phyloP scores from a whole-genome alignment of 1,284 basidiomycete genomes.

The Coniophora puteana region DNA sequence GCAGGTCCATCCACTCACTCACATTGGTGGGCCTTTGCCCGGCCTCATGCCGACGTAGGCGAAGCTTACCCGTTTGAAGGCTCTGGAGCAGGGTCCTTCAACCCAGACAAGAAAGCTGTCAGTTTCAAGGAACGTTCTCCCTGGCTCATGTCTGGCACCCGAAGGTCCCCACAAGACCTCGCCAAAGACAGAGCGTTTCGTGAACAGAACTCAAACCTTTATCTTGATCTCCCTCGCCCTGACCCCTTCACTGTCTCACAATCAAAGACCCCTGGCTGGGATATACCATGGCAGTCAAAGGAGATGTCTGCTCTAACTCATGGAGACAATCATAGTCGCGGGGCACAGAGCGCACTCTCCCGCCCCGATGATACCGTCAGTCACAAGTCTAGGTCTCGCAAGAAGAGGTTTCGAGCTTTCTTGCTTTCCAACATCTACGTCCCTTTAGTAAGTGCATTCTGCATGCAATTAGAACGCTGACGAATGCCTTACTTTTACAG shows the following conservation, averaged over 20 bases:
- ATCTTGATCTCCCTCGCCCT: constrained; percentile 36
- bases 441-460: constrained; percentile 53
- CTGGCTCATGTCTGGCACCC: constrained; percentile 32
- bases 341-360: constrained; percentile 26
- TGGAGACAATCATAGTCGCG: constrained; percentile 28
- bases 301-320: constrained; percentile 31
- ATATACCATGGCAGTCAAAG: constrained; percentile 61
- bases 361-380: constrained; percentile 29
- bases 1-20: constrained; percentile 34
- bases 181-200: constrained; percentile 17
- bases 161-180: constrained; percentile 24
- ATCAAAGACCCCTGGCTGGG: constrained; percentile 59
- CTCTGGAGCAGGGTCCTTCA: too few species aligned
- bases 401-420: constrained; percentile 57
- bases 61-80: constrained; percentile 20
- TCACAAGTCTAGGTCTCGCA: constrained; percentile 38
- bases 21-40: constrained; percentile 69
- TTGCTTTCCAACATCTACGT: constrained; percentile 72
- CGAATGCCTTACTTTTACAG: constrained; percentile 39
- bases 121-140: constrained; percentile 38
- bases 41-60: constrained; percentile 31
- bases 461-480: constrained; percentile 12
- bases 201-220: constrained; percentile 23
- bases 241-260: constrained; percentile 53
- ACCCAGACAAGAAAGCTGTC: constrained; percentile 27